A percentile compares a stretch with the other conserved stretches of the same genome.
phyloP scores from a whole-genome alignment of 371 early-diverging fungal genomes.

The Amoeboradix gromovi region DNA sequence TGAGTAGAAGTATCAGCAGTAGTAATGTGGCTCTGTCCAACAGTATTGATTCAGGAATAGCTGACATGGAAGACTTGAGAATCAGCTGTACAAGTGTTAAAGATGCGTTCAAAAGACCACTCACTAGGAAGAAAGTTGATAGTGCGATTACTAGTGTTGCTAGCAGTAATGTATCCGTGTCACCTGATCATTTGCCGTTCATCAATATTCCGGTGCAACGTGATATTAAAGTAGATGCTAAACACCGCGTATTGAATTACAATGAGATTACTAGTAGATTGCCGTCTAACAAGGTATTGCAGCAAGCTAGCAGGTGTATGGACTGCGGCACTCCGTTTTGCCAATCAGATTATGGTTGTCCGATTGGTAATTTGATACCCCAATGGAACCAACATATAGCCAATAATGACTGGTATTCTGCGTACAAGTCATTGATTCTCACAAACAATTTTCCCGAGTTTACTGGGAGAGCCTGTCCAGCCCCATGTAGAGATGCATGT shows the following conservation, averaged over 20 bases:
- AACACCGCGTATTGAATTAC: conserved; percentile 54
- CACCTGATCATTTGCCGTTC: no score
- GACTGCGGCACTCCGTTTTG: conserved; percentile 92
- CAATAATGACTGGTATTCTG: conserved; percentile 72
- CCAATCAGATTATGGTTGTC: conserved; percentile 80
- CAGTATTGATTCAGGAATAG: no score
- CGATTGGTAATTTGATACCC: conserved; percentile 85
- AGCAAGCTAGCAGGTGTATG: conserved; percentile 87
- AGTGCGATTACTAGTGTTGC: no score
- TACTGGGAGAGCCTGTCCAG: conserved; percentile 62
- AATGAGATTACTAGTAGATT: conserved; percentile 68
- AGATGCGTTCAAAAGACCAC: no score
- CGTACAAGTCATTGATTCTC: conserved; percentile 59
- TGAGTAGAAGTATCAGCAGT: no score
- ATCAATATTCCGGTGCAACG: no score
- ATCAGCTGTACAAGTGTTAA: no score
- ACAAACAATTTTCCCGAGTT: conserved; percentile 87
- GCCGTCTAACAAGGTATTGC: conserved; percentile 38
- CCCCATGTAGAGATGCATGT: conserved; percentile 76
- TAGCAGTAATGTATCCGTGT: no score
- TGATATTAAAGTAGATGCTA: no score
- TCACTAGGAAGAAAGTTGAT: no score
- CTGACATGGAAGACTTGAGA: no score
- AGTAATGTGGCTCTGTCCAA: no score
- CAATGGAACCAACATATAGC: conserved; percentile 90